Evolutionary conservation across 306 rosid species (phyloP), one percentile per base, ranked within the genome.

Genomic region (Cicer yamashitae): DNA sequence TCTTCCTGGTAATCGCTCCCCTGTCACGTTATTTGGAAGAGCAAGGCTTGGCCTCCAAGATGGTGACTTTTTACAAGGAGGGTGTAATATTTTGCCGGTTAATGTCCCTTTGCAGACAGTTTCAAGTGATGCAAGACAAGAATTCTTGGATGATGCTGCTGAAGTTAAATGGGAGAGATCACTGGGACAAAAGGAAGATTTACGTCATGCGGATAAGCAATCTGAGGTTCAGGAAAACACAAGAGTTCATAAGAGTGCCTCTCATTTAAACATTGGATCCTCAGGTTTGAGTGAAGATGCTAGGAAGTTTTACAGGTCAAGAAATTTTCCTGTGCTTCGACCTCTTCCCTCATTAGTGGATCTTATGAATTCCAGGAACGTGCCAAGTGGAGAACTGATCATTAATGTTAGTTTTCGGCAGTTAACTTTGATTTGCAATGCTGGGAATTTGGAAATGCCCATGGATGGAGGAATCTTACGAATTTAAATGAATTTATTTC

Each of bases 11-110:
- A 87, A 85, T 66, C 78, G 76, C 8, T 70, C 82, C 15, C 87
- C 89, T 60, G 68, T 87, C 72, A 88, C 96, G 1, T 84, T 89
- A 63, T 93, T 93, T 75, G 97, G 96, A 76, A 91, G 88, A 87
- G 96, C 96, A 54, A 90, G 97, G 70, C 75, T 85, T 51, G 85
- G 85, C 64, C 66, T 83, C 14, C 76, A 77, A 46, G 91, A 89
- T 79, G 67, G 47, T 2, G 67, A 54, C 74, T 52, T 83, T 79
- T 82, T 77, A 17, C 59, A 6, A 70, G 88, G 68, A 74, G 81
- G 34, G 53, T 51, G 81, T 48, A 79, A 54, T 65, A 45, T 40
- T 44, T 11, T 77, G 14, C 75, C 82, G 25, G 64, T 59, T 64
- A 74, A 39, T 73, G 77, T 59, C 75, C 70, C 56, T 64, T 63